phyloP scores from a whole-genome alignment of 345 rosid species.

The Triadica sebifera region DNA sequence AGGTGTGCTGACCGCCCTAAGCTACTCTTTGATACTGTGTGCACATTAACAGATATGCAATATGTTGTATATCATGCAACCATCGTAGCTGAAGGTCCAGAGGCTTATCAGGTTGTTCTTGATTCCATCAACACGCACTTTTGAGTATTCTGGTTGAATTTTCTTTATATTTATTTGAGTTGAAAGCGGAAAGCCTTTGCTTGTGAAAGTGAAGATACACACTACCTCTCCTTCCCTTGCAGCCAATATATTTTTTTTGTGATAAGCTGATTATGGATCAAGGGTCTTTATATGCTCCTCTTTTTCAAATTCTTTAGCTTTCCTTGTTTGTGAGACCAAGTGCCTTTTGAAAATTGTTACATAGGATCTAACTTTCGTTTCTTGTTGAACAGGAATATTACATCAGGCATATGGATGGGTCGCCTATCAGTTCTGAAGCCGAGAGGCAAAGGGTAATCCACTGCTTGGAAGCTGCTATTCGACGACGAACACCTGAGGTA shows the following conservation, averaged over 20 bases:
- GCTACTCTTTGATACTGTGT: conserved; percentile 70
- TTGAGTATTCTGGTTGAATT: conserved; percentile 7
- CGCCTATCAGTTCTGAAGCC: conserved; percentile 86
- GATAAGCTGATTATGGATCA: too few relatives aligned
- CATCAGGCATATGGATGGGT: conserved; percentile 83
- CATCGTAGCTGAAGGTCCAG: conserved; percentile 67
- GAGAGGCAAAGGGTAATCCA: conserved; percentile 89
- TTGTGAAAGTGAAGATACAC: too few relatives aligned
- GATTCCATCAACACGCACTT: neutral
- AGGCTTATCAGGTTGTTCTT: conserved; percentile 66
- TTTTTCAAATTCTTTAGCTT: too few relatives aligned
- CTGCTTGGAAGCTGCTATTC: conserved; percentile 95
- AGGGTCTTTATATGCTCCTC: too few relatives aligned
- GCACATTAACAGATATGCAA: conserved; percentile 82
- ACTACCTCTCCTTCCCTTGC: too few relatives aligned
- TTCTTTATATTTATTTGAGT: neutral
- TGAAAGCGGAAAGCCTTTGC: neutral
- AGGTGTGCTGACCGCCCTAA: conserved; percentile 71
- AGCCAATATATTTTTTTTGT: too few relatives aligned
- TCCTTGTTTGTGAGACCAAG: too few relatives aligned
- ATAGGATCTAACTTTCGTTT: conserved; percentile 3
- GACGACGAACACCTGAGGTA: conserved; percentile 72
- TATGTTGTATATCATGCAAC: conserved; percentile 75
- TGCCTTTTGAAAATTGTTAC: neutral
- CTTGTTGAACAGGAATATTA: conserved; percentile 64